Evolutionary conservation across 495 filamentous ascomycete genomes (phyloP).

Genomic region (Neurospora sp.): DNA sequence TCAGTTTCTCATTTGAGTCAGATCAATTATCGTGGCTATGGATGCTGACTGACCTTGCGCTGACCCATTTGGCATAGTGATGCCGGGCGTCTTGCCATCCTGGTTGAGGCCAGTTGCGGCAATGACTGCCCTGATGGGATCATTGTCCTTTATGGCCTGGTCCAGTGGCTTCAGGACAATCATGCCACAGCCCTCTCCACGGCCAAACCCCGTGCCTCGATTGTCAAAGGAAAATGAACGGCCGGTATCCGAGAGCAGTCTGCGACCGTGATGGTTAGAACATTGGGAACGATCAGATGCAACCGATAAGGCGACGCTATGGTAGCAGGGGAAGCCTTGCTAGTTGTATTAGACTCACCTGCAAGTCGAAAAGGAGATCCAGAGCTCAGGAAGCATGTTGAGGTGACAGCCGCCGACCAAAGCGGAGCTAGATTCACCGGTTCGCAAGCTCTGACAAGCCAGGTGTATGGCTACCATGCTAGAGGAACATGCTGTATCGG

Average conservation of each 20-base stretch:
- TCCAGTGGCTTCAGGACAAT: constrained; percentile 50
- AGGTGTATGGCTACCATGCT: constrained; percentile 56
- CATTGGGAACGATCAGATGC: constrained; percentile 39
- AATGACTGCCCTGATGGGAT: constrained; percentile 54
- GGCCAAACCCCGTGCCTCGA: constrained; percentile 52
- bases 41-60: constrained; percentile 38
- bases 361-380: constrained; percentile 38
- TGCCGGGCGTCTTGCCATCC: constrained; percentile 49
- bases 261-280: neutral
- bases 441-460: constrained; percentile 70
- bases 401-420: constrained; percentile 50
- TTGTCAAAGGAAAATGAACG: constrained; percentile 52
- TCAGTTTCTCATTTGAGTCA: constrained; percentile 7
- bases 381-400: constrained; percentile 47
- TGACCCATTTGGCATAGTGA: constrained; percentile 45
- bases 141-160: constrained; percentile 46
- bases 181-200: constrained; percentile 52
- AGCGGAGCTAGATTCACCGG: constrained; percentile 37
- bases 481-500: constrained; percentile 84
- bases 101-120: constrained; percentile 48
- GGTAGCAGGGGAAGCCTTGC: constrained; percentile 14
- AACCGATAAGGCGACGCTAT: constrained; percentile 42
- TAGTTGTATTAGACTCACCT: constrained; percentile 10
- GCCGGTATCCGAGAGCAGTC: constrained; percentile 57
- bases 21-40: neutral